Percentiles rank a stretch among this genome's conserved stretches.
These are phyloP conservation scores for Hansenula sp. DNA, from an alignment of 1,139 yeast genomes.

Conservation along the genomic window DNA sequence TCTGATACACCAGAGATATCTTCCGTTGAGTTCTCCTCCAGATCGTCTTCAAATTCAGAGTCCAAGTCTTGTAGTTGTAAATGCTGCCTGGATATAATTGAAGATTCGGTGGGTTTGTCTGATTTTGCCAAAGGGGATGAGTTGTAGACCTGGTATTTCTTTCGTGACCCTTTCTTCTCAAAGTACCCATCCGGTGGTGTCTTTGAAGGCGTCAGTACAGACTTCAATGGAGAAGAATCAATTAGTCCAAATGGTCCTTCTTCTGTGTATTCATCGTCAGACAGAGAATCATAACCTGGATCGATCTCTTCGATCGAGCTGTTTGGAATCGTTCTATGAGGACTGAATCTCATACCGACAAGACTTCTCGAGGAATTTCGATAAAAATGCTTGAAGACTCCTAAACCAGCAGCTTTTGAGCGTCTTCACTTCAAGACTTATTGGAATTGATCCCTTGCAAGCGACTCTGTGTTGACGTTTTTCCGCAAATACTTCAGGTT, in stretches of 20 bases:
- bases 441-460: no score
- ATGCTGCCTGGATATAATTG: background rate
- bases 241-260: slow-evolving; percentile 9
- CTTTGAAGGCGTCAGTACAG: slow-evolving; percentile 12
- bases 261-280: slow-evolving; percentile 13
- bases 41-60: slow-evolving; percentile 1
- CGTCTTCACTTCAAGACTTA: no score
- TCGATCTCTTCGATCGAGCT: slow-evolving; percentile 13
- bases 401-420: no score
- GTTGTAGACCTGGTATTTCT: slow-evolving; percentile 2
- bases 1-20: slow-evolving; percentile 14
- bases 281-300: slow-evolving; percentile 23
- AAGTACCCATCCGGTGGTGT: slow-evolving; percentile 3
- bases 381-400: no score
- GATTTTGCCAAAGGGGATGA: slow-evolving; percentile 12
- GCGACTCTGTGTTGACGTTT: background rate
- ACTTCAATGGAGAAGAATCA: slow-evolving; percentile 6
- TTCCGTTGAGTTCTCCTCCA: background rate
- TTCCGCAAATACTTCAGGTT: no score
- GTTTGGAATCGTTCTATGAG: slow-evolving; percentile 21
- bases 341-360: slow-evolving; percentile 25
- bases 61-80: background rate
- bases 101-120: background rate
- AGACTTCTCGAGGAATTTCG: no score
- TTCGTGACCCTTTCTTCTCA: background rate